Base-by-base conservation (phyloP, 345 rosid species). In the Eucalyptus coolabah region DNA sequence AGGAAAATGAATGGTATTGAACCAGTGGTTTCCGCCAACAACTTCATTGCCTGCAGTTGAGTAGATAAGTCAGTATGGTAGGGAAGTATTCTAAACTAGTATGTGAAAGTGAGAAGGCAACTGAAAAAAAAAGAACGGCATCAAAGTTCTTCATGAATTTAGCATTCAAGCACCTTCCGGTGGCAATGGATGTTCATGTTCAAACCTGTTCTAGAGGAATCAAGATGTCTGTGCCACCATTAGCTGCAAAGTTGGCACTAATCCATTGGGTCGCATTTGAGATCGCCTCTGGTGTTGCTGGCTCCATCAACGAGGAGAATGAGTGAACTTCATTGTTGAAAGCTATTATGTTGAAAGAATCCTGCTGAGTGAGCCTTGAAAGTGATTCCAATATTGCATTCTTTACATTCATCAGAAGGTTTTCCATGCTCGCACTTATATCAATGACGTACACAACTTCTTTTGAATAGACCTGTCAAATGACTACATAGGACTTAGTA, bases 281-380 rank as follows among this genome's bases (percentile, higher is more conserved):
- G 69, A 95, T 90, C 44, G 94, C 92, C 89, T 89, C 94, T 88
- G 92, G 92, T 23, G 96, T 95, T 63, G 98, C 97, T 86, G 88
- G 89, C 93, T 93, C 96, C 99, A 96, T 94, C 24, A 92, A 92
- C 19, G 94, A 89, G 59, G 99, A 96, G 93, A 96, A 97, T 40
- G 91, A 88, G 17, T 69, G 90, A 87, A 91, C 93, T 85, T 96
- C 96, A 81, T 95, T 95, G 91, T 98, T 96, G 90, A 98, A 98
- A 47, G 98, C 98, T 26, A 98, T 94, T 63, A 98, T 95, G 93
- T 94, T 98, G 90, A 98, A 97, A 86, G 95, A 93, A 95, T 98
- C 99, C 90, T 92, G 92, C 51, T 94, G 89, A 89, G 90, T 90
- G 91, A 98, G 94, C 93, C 92, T 92, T 7, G 91, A 87, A 26